Base-by-base conservation (phyloP, 805 yeast species). In the Dipodascus geniculatus region DNA sequence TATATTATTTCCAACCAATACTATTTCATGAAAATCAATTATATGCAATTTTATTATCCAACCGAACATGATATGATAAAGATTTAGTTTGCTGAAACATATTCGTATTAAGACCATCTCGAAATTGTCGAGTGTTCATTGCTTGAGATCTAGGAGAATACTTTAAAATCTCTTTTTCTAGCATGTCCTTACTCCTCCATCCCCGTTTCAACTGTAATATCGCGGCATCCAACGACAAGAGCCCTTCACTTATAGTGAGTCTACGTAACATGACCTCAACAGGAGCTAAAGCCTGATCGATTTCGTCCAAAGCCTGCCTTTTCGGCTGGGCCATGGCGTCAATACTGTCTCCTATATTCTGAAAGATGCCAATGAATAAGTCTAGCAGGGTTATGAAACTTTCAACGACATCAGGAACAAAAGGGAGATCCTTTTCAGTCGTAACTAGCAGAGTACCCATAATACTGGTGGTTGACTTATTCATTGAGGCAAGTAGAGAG, bases 401-500 rank as follows among this genome's bases (percentile, higher is more conserved):
- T 49, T 58, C 55, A 49, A 51, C 51, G n/a, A 56, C 49, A 42
- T 58, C 61, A 1, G 61, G 60, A 2, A 42, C 22, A 48, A 49
- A 58, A n/a, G 55, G 47, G 28, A 58, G 51, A 35, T 57, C 56
- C 9, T 49, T 42, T 17, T 58, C 58, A n/a, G 48, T 28, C 6
- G 52, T 44, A 16, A 49, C 28, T 16, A 24, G 23, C 44, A 57
- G 48, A 3, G 33, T 11, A 8, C 20, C 22, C 48, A 57, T 28
- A 8, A 56, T 16, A n/a, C 14, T 14, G 4, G 20, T 3, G 14
- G 20, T 38, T 38, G 17, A 17, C 44, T 38, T 38, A 16, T 4
- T 4, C 20, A 38, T 38, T 4, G 44, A 38, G 44, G 44, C 6
- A 11, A 16, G 20, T 11, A 38, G 17, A 38, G 20, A 4, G 4